Percentiles rank a stretch among this genome's conserved stretches.
Conservation (phyloP, 371 early-diverging fungal genomes). For the Umbelopsis sp. region DNA sequence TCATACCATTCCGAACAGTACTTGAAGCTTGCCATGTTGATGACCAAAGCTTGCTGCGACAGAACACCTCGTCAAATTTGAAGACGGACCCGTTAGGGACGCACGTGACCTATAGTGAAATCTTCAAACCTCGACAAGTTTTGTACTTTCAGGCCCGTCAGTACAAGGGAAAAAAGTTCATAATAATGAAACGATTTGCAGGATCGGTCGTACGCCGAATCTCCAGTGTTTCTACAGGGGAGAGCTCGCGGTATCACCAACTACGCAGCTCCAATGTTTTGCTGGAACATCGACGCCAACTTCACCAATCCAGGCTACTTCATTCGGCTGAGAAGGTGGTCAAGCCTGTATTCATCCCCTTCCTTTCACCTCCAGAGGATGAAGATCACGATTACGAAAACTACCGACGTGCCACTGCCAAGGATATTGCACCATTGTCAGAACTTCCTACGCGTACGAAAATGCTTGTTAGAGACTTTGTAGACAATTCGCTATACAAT, state of each 20-base stretch:
- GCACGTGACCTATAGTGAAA: neutral
- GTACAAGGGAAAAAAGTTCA: neutral
- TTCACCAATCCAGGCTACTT: neutral
- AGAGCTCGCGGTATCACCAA: neutral
- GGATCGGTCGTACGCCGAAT: constrained; percentile 1
- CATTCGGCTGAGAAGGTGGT: neutral
- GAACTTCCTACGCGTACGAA: constrained; percentile 61
- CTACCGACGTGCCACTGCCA: constrained; percentile 47
- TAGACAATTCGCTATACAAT: constrained; percentile 95
- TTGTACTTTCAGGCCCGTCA: neutral
- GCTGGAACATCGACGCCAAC: neutral
- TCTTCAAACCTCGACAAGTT: neutral
- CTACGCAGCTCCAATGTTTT: neutral
- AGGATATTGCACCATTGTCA: constrained; percentile 35
- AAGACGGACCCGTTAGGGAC: neutral
- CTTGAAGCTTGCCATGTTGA: constrained; percentile 68
- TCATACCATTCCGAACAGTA: constrained; percentile 79
- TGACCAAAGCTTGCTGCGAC: constrained; percentile 4
- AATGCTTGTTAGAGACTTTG: constrained; percentile 89
- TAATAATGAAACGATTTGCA: constrained; percentile 7
- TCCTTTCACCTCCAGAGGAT: constrained; percentile 37
- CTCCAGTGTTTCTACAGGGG: neutral
- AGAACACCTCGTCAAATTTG: neutral
- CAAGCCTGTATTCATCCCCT: constrained; percentile 29
- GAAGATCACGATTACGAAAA: constrained; percentile 32